phyloP scores from a whole-genome alignment of 2,329 filamentous ascomycete species.

The Neofusicoccum parvum region DNA sequence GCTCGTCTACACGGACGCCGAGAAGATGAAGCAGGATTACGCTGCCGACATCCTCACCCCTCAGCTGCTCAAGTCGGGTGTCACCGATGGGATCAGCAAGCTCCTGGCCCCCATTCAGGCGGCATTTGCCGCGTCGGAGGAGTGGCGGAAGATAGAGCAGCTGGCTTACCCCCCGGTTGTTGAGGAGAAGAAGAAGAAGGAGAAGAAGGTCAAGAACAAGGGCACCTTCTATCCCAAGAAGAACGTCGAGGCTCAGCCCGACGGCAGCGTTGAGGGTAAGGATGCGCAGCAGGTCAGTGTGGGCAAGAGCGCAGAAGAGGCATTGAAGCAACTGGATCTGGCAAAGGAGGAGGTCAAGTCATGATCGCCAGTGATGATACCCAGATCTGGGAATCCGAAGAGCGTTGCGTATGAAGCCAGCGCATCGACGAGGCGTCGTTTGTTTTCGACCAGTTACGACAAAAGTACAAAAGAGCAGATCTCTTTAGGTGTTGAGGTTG shows the following conservation, averaged over 20 bases:
- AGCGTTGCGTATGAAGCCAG: background rate
- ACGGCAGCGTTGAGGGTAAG: constrained; percentile 48
- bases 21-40: constrained; percentile 79
- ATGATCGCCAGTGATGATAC: constrained; percentile 13
- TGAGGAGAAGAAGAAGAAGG: constrained; percentile 65
- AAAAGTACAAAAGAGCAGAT: constrained; percentile 4
- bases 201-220: constrained; percentile 67
- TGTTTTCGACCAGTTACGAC: background rate
- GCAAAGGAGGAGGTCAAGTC: constrained; percentile 20
- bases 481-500: background rate
- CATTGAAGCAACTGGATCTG: constrained; percentile 32
- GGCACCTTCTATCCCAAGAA: constrained; percentile 62
- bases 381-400: background rate
- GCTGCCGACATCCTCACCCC: constrained; percentile 77
- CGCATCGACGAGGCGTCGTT: background rate
- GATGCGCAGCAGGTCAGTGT: constrained; percentile 46
- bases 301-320: constrained; percentile 39
- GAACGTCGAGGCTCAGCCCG: constrained; percentile 47
- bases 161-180: constrained; percentile 79
- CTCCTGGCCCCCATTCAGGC: constrained; percentile 77
- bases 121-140: constrained; percentile 68
- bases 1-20: constrained; percentile 76
- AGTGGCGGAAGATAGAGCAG: constrained; percentile 77
- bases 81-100: constrained; percentile 70
- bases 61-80: constrained; percentile 83